phyloP scores from a whole-genome alignment of 306 rosid species.

The Trifolium dubium region DNA sequence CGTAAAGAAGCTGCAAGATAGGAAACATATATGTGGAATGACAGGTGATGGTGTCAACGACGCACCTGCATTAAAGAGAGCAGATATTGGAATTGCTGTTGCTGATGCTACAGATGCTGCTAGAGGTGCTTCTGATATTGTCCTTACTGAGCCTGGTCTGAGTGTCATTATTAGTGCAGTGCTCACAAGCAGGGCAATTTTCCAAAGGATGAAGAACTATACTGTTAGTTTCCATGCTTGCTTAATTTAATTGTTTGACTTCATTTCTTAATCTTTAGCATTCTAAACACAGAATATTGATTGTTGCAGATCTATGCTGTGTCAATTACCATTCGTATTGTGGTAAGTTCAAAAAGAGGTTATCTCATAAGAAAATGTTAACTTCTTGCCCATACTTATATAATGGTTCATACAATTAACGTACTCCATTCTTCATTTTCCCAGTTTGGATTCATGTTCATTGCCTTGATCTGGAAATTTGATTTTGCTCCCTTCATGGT shows the following conservation, averaged over 20 bases:
- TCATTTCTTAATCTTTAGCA: conserved; percentile 12
- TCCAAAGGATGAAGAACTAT: conserved; percentile 98
- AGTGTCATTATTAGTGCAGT: conserved; percentile 98
- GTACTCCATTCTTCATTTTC: conserved; percentile 38
- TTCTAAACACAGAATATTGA: conserved; percentile 34
- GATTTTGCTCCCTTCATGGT: conserved; percentile 99
- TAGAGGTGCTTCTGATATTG: conserved; percentile 94
- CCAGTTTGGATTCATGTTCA: conserved; percentile 97
- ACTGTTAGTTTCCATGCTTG: conserved; percentile 64
- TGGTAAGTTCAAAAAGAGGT: conserved; percentile 63
- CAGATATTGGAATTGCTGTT: conserved; percentile 98
- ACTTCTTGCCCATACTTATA: conserved; percentile 6
- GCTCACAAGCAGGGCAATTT: conserved; percentile 97
- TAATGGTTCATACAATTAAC: conserved; percentile 22
- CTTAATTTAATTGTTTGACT: conserved; percentile 27
- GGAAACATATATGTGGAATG: conserved; percentile 99
- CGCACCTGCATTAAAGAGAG: conserved; percentile 96
- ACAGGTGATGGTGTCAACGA: conserved; percentile 99
- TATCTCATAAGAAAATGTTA: background rate
- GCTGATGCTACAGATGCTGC: conserved; percentile 99
- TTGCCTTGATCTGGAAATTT: conserved; percentile 94
- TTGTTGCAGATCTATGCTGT: conserved; percentile 91
- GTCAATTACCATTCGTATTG: conserved; percentile 97
- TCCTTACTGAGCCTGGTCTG: conserved; percentile 97
- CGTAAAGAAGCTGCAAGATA: conserved; percentile 90